phyloP scores from a whole-genome alignment of 1,139 yeast species.

The Geotrichum fermentans region DNA sequence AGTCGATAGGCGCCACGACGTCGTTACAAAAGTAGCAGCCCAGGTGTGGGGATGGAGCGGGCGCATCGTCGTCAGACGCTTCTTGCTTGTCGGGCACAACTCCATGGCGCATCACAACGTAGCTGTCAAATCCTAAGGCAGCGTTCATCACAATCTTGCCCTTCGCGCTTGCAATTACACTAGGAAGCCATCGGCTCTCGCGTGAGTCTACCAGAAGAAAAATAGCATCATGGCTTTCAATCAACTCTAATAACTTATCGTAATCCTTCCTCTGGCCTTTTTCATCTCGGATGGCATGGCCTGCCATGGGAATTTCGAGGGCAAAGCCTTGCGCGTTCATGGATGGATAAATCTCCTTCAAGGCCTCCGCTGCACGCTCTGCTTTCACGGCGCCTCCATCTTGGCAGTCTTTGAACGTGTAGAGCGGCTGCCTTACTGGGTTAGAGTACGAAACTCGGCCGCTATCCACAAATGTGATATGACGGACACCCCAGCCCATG shows the following conservation, averaged over 20 bases:
- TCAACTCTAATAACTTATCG: constrained; percentile 48
- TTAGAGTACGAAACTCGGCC: constrained; percentile 86
- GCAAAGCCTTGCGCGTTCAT: constrained; percentile 58
- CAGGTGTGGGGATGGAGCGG: constrained; percentile 40
- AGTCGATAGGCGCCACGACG: constrained; percentile 88
- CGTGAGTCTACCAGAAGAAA: constrained; percentile 88
- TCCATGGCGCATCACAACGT: constrained; percentile 91
- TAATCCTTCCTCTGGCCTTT: constrained; percentile 48
- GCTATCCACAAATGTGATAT: constrained; percentile 82
- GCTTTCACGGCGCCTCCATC: constrained; percentile 76
- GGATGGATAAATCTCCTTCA: constrained; percentile 72
- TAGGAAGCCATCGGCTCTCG: constrained; percentile 94
- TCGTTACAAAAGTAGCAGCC: constrained; percentile 97
- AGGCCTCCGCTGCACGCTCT: constrained; percentile 62
- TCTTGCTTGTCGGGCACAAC: constrained; percentile 25
- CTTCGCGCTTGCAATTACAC: constrained; percentile 64
- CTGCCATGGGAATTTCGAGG: constrained; percentile 90
- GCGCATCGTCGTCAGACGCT: constrained; percentile 29
- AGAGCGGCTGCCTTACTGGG: constrained; percentile 91
- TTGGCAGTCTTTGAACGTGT: constrained; percentile 67
- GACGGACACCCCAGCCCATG: constrained; percentile 89
- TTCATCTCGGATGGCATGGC: constrained; percentile 69
- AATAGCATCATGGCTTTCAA: constrained; percentile 65
- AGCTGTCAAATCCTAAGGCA: constrained; percentile 92
- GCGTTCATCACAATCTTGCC: constrained; percentile 79